Percentiles rank a stretch among this genome's conserved stretches.
Conservation (phyloP, 1,284 basidiomycete genomes). For the Phaffia rhodozyma region DNA sequence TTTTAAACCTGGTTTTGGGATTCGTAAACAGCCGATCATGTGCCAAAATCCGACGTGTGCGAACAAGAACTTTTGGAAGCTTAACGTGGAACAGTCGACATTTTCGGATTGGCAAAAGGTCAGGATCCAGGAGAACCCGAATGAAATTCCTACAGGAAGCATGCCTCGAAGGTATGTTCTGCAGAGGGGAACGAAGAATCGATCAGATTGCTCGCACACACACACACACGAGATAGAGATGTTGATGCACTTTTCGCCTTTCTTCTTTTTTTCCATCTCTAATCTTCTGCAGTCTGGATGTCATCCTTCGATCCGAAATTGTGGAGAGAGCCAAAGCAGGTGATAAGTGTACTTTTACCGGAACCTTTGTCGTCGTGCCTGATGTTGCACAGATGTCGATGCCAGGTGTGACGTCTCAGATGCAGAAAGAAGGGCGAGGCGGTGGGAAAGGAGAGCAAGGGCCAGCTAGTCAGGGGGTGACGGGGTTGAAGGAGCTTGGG, state of each 20-base stretch:
- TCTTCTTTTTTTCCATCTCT: background rate
- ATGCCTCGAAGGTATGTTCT: slow-evolving; percentile 66
- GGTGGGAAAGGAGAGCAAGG: slow-evolving; percentile 51
- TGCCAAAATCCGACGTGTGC: slow-evolving; percentile 90
- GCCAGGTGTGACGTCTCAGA: slow-evolving; percentile 85
- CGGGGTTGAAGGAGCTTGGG: slow-evolving; percentile 85
- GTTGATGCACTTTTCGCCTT: background rate
- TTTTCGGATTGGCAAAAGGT: slow-evolving; percentile 99
- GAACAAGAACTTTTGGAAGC: slow-evolving; percentile 80
- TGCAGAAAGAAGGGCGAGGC: slow-evolving; percentile 68
- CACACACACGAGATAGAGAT: background rate
- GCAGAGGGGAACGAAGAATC: background rate
- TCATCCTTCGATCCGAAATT: slow-evolving; percentile 86
- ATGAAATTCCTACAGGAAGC: slow-evolving; percentile 94
- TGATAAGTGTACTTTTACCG: slow-evolving; percentile 96
- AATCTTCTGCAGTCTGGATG: slow-evolving; percentile 52
- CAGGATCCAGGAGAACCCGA: slow-evolving; percentile 96
- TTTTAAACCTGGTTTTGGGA: background rate
- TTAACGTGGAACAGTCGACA: slow-evolving; percentile 91
- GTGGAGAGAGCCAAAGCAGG: slow-evolving; percentile 97
- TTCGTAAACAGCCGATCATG: slow-evolving; percentile 56
- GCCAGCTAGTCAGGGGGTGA: slow-evolving; percentile 75
- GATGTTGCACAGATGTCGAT: slow-evolving; percentile 94
- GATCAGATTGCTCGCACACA: no score
- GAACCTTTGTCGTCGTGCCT: slow-evolving; percentile 95